Base-by-base conservation (phyloP, 129 eudicot species). In the sunflower (Helianthus annuus) region DNA sequence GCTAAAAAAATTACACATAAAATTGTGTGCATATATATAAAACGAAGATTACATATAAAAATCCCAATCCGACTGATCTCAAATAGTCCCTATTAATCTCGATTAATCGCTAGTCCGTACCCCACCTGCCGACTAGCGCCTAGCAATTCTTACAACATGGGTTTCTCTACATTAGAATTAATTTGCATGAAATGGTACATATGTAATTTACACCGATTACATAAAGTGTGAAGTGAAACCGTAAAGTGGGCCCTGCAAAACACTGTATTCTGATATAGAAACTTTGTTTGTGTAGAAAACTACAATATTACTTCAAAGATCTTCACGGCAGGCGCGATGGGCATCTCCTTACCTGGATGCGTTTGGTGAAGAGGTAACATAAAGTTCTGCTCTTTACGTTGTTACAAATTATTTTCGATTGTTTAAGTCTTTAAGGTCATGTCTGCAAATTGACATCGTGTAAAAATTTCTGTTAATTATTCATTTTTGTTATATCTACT, bases 311-410 rank as follows among this genome's bases (percentile, higher is more conserved):
- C 96, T 94, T 65, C 99, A 94, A 86, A 85, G 99, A 81, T 84
- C 92, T 66, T 91, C 86, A 48, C 96, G 99, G 52, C 99, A 88
- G 70, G 96, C 99, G 66, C 91, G 86, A 40, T 94, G 97, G 99
- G 93, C 97, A 34, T 94, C 99, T 48, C 99, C 89, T 3, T 94
- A 94, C 82, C 82, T 94, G 81, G 99, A 94, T 78, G 79, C 86
- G 58, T 94, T 64, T 70, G 99, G 99, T 54, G 99, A 94, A 90
- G 99, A 94, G 97, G 99, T 90, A 88, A 79, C 44, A 17, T 13
- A 63, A 27, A 17, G 10, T 64, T 54, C 9, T 32, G 19, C 14
- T 46, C 10, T 29, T 42, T n/a, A 15, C 14, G 10, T 14, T 54
- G n/a, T 74, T 38, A 7, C 16, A 14, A 38, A 36, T 17, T 27